Evolutionary conservation across 2,329 filamentous ascomycete species (phyloP), one percentile per base, ranked within the genome.

Genomic region (Dryadomyces quercivorus): DNA sequence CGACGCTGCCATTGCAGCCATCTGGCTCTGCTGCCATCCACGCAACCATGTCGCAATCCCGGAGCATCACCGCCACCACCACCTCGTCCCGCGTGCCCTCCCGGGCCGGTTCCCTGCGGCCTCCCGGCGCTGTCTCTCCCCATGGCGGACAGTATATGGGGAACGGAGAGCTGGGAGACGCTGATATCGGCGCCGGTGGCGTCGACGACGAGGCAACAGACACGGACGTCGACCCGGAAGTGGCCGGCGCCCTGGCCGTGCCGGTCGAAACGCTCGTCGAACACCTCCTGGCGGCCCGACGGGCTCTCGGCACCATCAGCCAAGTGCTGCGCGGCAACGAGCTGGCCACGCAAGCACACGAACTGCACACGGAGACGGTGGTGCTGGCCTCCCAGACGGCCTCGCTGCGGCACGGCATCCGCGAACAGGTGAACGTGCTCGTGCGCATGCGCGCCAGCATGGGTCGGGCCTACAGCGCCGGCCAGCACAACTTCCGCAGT

Each of bases 321-420:
- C 83, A 87, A 57, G 88, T 96, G 52, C 84, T 88, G 65, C 86
- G 88, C 57, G 91, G 90, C 60, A 91, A 93, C 65, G 86, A 94
- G 63, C 83, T 96, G 55, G 86, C 93, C 47, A 88, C 81, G 20
- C 75, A 80, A 15, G 88, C 90, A 5, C 84, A 89, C 38, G 73
- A 77, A 36, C 80, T 88, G 38, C 76, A 95, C 59, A 88, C 95
- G 64, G 85, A 93, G 61, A 84, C 84, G 50, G 84, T 88, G 53
- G 75, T 91, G 10, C 76, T 94, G 4, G 78, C 78, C 21, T 82
- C 87, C 8, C 77, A 86, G 62, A 81, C 83, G 0, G 75, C 73
- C n/a, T 89, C 88, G 64, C 68, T 91, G 7, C 78, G 77, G 51
- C 74, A 72, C 10, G 81, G 81, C 44, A 79, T 89, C 55, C 70